Evolutionary conservation across 306 rosid species (phyloP).

Genomic region (Delonix regia): DNA sequence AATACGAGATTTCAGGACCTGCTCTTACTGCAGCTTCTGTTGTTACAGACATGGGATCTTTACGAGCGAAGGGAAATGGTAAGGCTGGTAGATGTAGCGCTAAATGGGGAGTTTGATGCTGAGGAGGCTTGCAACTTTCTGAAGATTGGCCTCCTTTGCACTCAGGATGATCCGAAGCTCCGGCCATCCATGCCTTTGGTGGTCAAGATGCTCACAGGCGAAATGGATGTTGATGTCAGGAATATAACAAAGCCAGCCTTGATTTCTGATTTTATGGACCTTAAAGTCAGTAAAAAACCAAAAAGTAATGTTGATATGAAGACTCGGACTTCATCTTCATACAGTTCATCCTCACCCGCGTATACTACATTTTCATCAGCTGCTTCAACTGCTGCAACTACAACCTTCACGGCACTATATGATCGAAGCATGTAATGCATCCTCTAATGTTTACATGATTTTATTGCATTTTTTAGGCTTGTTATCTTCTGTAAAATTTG

Average conservation of each 20-base stretch:
- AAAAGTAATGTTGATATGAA: conserved; percentile 28
- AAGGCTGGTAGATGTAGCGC: conserved; percentile 58
- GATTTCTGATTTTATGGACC: conserved; percentile 88
- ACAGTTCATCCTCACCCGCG: conserved; percentile 50
- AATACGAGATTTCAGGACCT: background rate
- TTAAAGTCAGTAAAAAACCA: conserved; percentile 50
- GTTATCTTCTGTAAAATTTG: conserved; percentile 45
- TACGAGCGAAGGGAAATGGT: conserved; percentile 61
- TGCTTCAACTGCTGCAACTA: conserved; percentile 47
- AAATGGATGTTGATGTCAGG: conserved; percentile 46
- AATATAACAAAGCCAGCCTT: conserved; percentile 79
- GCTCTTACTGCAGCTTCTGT: conserved; percentile 25
- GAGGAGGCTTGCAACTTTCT: conserved; percentile 79
- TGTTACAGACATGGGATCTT: conserved; percentile 74
- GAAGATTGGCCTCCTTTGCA: conserved; percentile 83
- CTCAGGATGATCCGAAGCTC: conserved; percentile 77
- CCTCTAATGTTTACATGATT: conserved; percentile 26
- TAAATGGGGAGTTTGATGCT: conserved; percentile 65
- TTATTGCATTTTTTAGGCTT: conserved; percentile 33
- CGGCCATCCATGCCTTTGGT: conserved; percentile 86
- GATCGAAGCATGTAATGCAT: conserved; percentile 41
- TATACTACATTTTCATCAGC: conserved; percentile 49
- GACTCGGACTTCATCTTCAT: conserved; percentile 33
- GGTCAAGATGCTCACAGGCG: conserved; percentile 75
- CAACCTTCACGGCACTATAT: conserved; percentile 45